Evolutionary conservation across 2,329 filamentous ascomycete species (phyloP), one percentile per base, ranked within the genome.

Genomic region (Incumbomyces delicatus): DNA sequence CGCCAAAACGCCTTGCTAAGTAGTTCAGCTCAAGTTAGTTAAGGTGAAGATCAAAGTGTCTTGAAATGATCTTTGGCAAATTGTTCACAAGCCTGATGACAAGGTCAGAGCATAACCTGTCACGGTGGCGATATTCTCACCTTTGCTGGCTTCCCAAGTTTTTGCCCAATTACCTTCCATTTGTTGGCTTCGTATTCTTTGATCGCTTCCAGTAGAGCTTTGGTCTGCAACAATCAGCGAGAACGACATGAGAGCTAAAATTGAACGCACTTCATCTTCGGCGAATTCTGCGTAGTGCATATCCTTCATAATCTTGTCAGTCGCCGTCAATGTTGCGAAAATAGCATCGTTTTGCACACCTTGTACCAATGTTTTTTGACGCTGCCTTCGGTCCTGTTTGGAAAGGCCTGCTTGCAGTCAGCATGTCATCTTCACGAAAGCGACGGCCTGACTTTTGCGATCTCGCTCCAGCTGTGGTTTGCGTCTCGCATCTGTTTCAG

Each of bases 311-410:
- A 27, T 44, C 39, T 46, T 38, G 52, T 64, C 50, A 65, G 60
- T 39, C 45, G 14, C 30, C 11, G 50, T 37, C 54, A 31, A 56
- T 37, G 45, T 37, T 16, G 20, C 27, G 10, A 46, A 34, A 14
- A 34, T 41, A 30, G 41, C 38, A 42, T 17, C 17, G 13, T 20
- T n/a, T 22, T 39, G 54, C 68, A 47, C 71, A 87, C 87, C 77
- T 96, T 96, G 68, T 98, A 96, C 90, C 92, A 98, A 66, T 98
- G 92, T 70, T 96, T 98, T 75, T 96, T 98, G 17, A 98, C 92
- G 61, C 89, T 95, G 6, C 92, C 92, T 69, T 98, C 92, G 35
- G 92, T 98, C 60, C 92, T 78, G 18, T 80, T 82, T 10, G 92
- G 90, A 63, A 98, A 98, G 2, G 85, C 89, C 86, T 94, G 55